Evolutionary conservation across 305 asterid genomes (phyloP), one percentile per base, ranked within the genome.

Genomic region (Andrographis paniculata): DNA sequence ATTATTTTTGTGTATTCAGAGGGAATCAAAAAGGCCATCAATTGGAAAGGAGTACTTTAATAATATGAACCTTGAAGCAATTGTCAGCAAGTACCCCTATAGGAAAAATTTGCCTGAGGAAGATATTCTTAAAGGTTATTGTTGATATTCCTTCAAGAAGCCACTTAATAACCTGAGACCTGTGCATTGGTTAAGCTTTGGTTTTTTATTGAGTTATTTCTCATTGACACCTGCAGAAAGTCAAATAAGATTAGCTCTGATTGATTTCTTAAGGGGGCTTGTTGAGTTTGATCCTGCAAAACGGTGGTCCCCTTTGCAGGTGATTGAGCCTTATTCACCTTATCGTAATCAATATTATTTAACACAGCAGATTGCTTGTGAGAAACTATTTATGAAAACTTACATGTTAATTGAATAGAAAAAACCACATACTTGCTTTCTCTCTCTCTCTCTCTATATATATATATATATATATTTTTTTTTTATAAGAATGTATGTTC

Each of bases 281-380:
- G 76, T 92, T 52, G 95, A 92, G 63, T 87, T 92, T 69, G 99
- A 92, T 80, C 99, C 99, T n/a, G 93, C 76, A 50, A 92, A 81
- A 62, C 84, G 99, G 65, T 92, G 99, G 99, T 81, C 99, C 16
- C 99, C 99, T 35, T 61, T 76, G 72, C 99, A 92, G 97, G 99
- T 92, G 64, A 61, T 44, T 58, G 46, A 65, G 49, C 18, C 30
- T 43, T 58, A 55, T 53, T 16, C 59, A 53, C 48, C 38, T 63
- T 42, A 21, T 56, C 41, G 17, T 38, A 50, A 59, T 39, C 52
- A 50, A 42, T 59, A 37, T 33, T 40, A 41, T 18, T 51, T 33
- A 24, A 3, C 30, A 3, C 8, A 8, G n/a, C n/a, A 24, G 4
- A 4, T 24, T 24, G 30, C 4, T 24, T 3, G 30, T 4, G 30